phyloP scores from a whole-genome alignment of 495 filamentous ascomycete genomes.

The Staphylotrichum tortipilum region DNA sequence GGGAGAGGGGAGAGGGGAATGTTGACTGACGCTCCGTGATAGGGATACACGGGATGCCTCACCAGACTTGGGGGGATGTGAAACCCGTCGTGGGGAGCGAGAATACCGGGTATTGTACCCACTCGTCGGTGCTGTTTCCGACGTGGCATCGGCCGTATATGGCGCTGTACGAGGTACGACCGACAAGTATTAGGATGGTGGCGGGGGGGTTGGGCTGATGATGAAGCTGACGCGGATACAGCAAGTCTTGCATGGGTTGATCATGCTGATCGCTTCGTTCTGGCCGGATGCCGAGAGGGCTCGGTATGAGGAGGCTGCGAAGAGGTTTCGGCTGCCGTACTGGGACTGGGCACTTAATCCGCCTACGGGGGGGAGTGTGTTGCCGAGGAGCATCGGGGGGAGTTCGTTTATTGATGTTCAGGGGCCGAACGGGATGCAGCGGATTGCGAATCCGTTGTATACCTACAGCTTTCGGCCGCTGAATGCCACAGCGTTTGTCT shows the following conservation, averaged over 20 bases:
- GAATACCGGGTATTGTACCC: slow-evolving; percentile 54
- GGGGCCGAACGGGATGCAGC: slow-evolving; percentile 44
- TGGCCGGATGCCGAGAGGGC: slow-evolving; percentile 39
- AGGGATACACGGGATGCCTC: slow-evolving; percentile 61
- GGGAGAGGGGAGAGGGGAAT: too few relatives aligned
- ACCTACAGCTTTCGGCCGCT: slow-evolving; percentile 53
- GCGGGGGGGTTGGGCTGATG: background rate
- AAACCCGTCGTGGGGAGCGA: slow-evolving; percentile 35
- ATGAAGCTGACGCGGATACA: slow-evolving; percentile 21
- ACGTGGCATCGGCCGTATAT: slow-evolving; percentile 69
- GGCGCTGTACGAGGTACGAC: slow-evolving; percentile 53
- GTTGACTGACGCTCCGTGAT: background rate
- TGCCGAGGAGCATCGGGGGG: slow-evolving; percentile 41
- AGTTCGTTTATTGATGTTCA: slow-evolving; percentile 38
- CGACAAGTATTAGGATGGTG: too few relatives aligned
- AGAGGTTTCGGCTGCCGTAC: slow-evolving; percentile 54
- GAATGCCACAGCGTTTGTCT: slow-evolving; percentile 32
- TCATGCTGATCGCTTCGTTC: slow-evolving; percentile 42
- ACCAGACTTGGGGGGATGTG: slow-evolving; percentile 49
- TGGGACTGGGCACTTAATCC: slow-evolving; percentile 58
- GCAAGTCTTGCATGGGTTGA: slow-evolving; percentile 49
- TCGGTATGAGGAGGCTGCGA: slow-evolving; percentile 42
- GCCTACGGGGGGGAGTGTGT: slow-evolving; percentile 37
- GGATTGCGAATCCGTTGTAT: slow-evolving; percentile 54
- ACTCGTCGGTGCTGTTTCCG: slow-evolving; percentile 56